Base-by-base conservation (phyloP, 208 protist species). In the Leishmania lainsoni region DNA sequence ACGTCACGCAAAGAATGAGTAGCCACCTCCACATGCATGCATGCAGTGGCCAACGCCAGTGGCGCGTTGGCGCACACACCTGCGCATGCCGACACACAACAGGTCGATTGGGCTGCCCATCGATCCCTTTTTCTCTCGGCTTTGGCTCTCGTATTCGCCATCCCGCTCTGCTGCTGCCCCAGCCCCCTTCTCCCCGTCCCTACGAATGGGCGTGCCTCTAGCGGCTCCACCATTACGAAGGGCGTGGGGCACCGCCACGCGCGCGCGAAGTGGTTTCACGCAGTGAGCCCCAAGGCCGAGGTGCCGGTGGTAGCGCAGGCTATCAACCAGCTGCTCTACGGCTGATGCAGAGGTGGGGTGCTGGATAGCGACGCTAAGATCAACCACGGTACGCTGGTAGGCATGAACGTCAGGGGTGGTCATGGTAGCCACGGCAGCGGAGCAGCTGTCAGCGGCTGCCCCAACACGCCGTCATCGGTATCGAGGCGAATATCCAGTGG, bases 401-500 rank as follows among this genome's bases (percentile, higher is more conserved):
- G 16, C 61, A 48, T 16, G 1, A 70, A 20, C 32, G 35, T 22
- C 12, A 20, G 65, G 2, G 63, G 32, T 45, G 63, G 63, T 68
- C 6, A 17, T 52, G 68, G 69, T 54, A 45, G 69, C 45, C 5
- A 10, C 45, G 69, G 69, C 39, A 56, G 16, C 69, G 69, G 32
- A 14, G 35, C 45, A 35, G 6, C 32, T 42, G 12, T 66, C 48
- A 2, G 0, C n/a, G 14, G 61, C 58, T 56, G 29, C 35, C 5
- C 48, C 26, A 52, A 35, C 51, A 17, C 48, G 42, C 52, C 75
- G 39, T 65, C 51, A 75, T 90, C 3, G 89, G 89, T 56, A 87
- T 92, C 52, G 86, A 92, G 74, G 78, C 85, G 48, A 82, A 92
- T 78, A 73, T 92, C 16, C 89, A 87, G 29, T 74, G 87, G 56